phyloP scores from a whole-genome alignment of 768 basidiomycete species.

The Lyophyllum shimeji region DNA sequence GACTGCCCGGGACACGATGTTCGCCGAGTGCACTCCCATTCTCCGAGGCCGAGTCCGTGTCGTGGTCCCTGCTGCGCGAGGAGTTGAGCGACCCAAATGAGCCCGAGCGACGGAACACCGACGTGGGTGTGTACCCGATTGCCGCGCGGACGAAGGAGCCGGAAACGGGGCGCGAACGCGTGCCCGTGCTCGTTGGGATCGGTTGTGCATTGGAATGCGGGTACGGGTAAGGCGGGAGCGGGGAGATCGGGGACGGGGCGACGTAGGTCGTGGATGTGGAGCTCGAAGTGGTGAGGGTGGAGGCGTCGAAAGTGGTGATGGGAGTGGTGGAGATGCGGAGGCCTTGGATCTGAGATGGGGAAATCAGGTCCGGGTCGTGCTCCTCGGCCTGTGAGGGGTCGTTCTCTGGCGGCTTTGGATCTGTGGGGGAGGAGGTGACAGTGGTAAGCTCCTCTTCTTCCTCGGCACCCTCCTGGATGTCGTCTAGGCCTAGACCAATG shows the following conservation, averaged over 20 bases:
- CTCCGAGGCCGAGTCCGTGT: conserved; percentile 37
- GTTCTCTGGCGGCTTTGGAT: conserved; percentile 16
- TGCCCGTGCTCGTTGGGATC: not conserved
- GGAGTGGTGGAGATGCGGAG: conserved; percentile 53
- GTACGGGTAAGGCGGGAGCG: conserved; percentile 24
- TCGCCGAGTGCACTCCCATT: conserved; percentile 34
- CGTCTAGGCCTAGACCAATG: conserved; percentile 40
- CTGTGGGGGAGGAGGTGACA: conserved; percentile 13
- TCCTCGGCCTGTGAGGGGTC: conserved; percentile 11
- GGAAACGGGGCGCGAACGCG: conserved; percentile 14
- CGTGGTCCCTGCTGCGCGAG: conserved; percentile 18
- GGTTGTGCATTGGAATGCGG: conserved; percentile 12
- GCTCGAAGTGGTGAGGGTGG: conserved; percentile 15
- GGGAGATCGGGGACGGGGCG: conserved; percentile 26
- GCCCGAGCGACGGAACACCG: conserved; percentile 34
- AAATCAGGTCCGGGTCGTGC: conserved; percentile 21
- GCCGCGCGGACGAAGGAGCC: conserved; percentile 6
- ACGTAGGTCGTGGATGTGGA: conserved; percentile 11
- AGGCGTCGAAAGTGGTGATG: conserved; percentile 21
- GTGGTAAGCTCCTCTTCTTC: conserved; percentile 43
- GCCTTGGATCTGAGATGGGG: conserved; percentile 51
- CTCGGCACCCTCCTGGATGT: conserved; percentile 65
- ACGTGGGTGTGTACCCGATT: conserved; percentile 1
- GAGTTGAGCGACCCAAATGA: conserved; percentile 28
- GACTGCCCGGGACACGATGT: conserved; percentile 71